phyloP scores from a whole-genome alignment of 2,329 filamentous ascomycete genomes.

The Endoconidiophora polonica region DNA sequence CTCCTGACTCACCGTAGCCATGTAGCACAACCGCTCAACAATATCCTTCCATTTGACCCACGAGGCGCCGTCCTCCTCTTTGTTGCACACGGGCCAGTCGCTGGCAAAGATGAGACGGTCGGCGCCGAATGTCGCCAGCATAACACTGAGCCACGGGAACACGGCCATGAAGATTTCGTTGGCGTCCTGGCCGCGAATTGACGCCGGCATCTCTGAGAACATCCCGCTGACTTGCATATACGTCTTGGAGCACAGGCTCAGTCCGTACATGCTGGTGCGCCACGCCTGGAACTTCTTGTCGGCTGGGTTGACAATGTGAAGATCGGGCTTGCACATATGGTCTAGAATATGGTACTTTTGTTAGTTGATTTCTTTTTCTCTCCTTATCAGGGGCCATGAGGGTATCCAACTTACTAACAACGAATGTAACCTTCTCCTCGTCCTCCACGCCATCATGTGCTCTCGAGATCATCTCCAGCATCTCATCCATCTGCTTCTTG shows the following conservation, averaged over 20 bases:
- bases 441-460: conserved; percentile 45
- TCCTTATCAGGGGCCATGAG: neutral
- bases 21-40: conserved; percentile 49
- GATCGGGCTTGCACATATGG: conserved; percentile 78
- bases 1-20: conserved; percentile 42
- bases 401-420: conserved; percentile 40
- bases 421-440: conserved; percentile 44
- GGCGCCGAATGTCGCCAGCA: conserved; percentile 57
- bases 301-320: conserved; percentile 43
- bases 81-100: conserved; percentile 85
- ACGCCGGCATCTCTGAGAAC: conserved; percentile 59
- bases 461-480: conserved; percentile 50
- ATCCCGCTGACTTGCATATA: conserved; percentile 86
- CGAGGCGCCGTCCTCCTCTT: conserved; percentile 30
- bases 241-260: conserved; percentile 47
- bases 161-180: conserved; percentile 46
- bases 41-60: conserved; percentile 64
- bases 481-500: conserved; percentile 54
- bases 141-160: conserved; percentile 53
- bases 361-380: neutral
- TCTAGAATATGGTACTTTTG: conserved; percentile 31
- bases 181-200: conserved; percentile 30
- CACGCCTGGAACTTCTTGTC: conserved; percentile 49
- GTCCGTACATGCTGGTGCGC: conserved; percentile 49
- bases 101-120: conserved; percentile 72